Evolutionary conservation across 2,329 filamentous ascomycete genomes (phyloP).

Genomic region (Aspergillus alliaceus): DNA sequence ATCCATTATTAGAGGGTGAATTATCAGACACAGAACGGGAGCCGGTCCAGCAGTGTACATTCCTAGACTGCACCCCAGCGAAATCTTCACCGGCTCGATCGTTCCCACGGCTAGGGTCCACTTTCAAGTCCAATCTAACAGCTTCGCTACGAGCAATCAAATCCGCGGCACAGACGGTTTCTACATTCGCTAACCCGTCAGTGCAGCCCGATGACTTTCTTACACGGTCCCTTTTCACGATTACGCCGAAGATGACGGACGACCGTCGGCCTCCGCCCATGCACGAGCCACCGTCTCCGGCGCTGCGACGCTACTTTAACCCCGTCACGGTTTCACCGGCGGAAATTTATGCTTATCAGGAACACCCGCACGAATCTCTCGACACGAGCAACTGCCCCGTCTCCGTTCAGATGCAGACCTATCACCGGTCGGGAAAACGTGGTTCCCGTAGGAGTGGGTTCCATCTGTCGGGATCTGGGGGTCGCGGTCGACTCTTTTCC

Average conservation of each 20-base stretch:
- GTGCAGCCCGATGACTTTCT: conserved; percentile 60
- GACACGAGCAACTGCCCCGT: conserved; percentile 43
- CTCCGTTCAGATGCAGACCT: conserved; percentile 65
- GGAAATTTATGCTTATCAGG: conserved; percentile 47
- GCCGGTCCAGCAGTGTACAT: conserved; percentile 8
- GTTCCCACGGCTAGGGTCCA: conserved; percentile 46
- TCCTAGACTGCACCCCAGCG: conserved; percentile 10
- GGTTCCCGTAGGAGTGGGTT: conserved; percentile 29
- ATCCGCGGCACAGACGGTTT: conserved; percentile 61
- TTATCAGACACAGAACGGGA: conserved; percentile 21
- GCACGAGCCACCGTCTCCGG: conserved; percentile 55
- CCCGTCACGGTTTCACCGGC: conserved; percentile 51
- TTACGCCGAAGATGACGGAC: conserved; percentile 59
- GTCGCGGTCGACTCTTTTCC: conserved; percentile 39
- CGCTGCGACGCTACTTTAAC: conserved; percentile 61
- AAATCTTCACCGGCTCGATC: conserved; percentile 27
- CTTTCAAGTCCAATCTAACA: conserved; percentile 64
- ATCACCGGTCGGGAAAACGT: conserved; percentile 42
- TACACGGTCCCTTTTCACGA: conserved; percentile 56
- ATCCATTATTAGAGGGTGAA: conserved; percentile 54
- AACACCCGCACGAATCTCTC: conserved; percentile 37
- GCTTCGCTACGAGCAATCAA: conserved; percentile 62
- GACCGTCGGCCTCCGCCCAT: conserved; percentile 60
- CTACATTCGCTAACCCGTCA: conserved; percentile 54
- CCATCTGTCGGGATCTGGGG: conserved; percentile 45